Base-by-base conservation (phyloP, 257 asterid genomes). In the Ilex asprella region DNA sequence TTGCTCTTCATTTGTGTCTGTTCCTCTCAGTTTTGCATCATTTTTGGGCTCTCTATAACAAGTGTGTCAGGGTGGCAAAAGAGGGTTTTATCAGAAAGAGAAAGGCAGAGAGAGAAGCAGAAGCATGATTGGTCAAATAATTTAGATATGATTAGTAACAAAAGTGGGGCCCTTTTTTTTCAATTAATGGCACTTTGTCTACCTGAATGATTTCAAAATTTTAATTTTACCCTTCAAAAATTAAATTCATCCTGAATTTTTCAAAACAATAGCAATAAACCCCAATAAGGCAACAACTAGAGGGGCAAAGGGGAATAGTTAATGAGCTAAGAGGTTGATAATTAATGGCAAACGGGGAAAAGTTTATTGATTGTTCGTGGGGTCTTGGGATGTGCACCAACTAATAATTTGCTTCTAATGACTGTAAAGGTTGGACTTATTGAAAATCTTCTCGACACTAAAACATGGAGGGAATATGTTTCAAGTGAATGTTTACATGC, bases 391-490 rank as follows among this genome's bases (percentile, higher is more conserved):
- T 73, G 67, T 61, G 67, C 70, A 77, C 69, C 84, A 79, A 84
- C 79, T 74, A 67, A 41, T 63, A 68, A 67, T 73, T 56, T 50
- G 72, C 67, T 63, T 56, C 66, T 67, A 72, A 75, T 81, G 81
- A 65, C 83, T 70, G 84, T 74, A 61, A 73, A 53, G 63, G 14
- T 79, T 83, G 89, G 84, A 85, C 67, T 73, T 71, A 69, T 77
- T 66, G 56, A 65, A 52, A 70, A 69, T 49, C 67, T 66, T 70
- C 64, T 87, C 75, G 84, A 85, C 89, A 87, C 50, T 55, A 44
- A 73, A 84, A 81, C 86, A 83, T 81, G 87, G 73, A 65, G 70
- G 67, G 89, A 76, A 82, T 87, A 86, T 80, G 81, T 76, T 78
- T 72, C 63, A 56, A 59, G 66, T 63, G 67, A 50, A 27, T 70